Evolutionary conservation across 495 filamentous ascomycete species (phyloP).

Genomic region (Aspergillus nanangensis): DNA sequence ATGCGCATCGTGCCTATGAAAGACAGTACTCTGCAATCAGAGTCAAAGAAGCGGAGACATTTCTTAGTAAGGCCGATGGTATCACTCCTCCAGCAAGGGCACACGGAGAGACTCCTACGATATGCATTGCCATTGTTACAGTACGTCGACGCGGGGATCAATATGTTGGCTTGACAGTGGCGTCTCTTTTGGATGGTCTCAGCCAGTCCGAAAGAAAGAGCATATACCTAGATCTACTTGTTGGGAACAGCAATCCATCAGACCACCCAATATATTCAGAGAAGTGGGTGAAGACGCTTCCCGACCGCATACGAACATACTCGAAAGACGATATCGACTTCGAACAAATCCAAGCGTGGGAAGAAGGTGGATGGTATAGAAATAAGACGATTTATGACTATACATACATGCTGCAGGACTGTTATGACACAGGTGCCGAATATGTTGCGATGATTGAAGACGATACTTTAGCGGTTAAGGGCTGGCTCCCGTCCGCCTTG

Average conservation of each 20-base stretch:
- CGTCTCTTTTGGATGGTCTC: slow-evolving; percentile 41
- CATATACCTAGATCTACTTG: slow-evolving; percentile 28
- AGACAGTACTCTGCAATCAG: slow-evolving; percentile 25
- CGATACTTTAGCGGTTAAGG: slow-evolving; percentile 15
- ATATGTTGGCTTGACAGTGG: slow-evolving; percentile 41
- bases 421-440: slow-evolving; percentile 14
- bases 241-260: slow-evolving; percentile 41
- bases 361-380: slow-evolving; percentile 18
- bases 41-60: slow-evolving; percentile 25
- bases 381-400: slow-evolving; percentile 16
- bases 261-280: slow-evolving; percentile 11
- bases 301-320: slow-evolving; percentile 11
- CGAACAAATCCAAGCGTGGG: slow-evolving; percentile 32
- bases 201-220: slow-evolving; percentile 26
- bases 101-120: neutral
- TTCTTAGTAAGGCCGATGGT: slow-evolving; percentile 18
- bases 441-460: slow-evolving; percentile 15
- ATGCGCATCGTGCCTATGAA: slow-evolving; percentile 25
- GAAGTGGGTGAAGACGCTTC: slow-evolving; percentile 12
- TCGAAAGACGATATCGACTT: slow-evolving; percentile 37
- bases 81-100: neutral
- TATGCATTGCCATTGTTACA: slow-evolving; percentile 15
- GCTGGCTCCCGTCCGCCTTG: slow-evolving; percentile 11
- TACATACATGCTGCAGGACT: slow-evolving; percentile 11
- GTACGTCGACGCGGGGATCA: slow-evolving; percentile 10